Evolutionary conservation across 2,329 filamentous ascomycete species (phyloP), one percentile per base, ranked within the genome.

Genomic region (Ophiocordyceps camponoti-leonardi): DNA sequence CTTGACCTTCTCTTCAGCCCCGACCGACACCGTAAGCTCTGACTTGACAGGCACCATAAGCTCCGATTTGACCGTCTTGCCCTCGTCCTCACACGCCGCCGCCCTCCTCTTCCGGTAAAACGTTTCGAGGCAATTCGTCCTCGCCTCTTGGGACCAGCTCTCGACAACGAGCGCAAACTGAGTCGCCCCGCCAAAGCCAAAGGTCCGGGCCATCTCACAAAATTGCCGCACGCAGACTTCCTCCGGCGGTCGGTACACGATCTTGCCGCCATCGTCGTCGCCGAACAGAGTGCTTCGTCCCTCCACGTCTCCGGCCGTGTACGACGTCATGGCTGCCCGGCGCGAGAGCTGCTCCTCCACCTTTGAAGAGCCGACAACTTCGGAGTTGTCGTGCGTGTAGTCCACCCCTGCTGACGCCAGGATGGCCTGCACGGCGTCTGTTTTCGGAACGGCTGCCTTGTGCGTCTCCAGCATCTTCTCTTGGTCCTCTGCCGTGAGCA

Each of bases 311-410:
- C 55, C 59, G 23, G 57, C 59, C 1, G 53, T 55, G 47, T 71
- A 71, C 4, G 68, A 71, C 0, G 68, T 67, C 55, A 81, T 70
- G 56, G 82, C 78, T 5, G 90, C 92, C 40, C 77, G 78, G 19
- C 80, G 79, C 42, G 83, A 88, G 6, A 98, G 74, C 47, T 81
- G 77, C 50, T 84, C 82, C 63, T 98, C 92, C n/a, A 95, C 75
- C 53, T 83, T 86, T n/a, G 83, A 92, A 1, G 86, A 82, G 12
- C 92, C 92, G 47, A 98, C 77, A 14, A 98, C 88, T 62, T 98
- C 88, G 1, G 85, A 86, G 58, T 98, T 98, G 54, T 96, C 84
- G 57, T 98, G 92, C 0, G 87, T 94, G 60, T 98, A 98, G 56
- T 92, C 81, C 0, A 98, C 88, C 2, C 92, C 92, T 0, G 85